Evolutionary conservation across 257 asterid genomes (phyloP), one percentile per base, ranked within the genome.

Genomic region (Solanum appendiculatum): DNA sequence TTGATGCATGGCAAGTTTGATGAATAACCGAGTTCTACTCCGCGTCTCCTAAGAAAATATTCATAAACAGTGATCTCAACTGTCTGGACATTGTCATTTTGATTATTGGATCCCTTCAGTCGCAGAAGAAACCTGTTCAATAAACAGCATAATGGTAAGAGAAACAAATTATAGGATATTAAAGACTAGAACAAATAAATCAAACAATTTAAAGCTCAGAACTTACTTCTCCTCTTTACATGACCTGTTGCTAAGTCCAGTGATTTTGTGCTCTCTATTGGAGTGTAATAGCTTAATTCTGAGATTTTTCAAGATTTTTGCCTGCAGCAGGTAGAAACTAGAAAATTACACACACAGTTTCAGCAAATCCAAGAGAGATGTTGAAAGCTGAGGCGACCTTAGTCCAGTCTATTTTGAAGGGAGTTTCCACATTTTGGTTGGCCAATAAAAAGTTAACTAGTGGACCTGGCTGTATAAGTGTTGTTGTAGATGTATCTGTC

Each of bases 141-240:
- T 23, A 63, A 25, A 39, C 74, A 27, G 34, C 73, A 73, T 39
- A 23, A 86, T n/a, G 29, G 72, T n/a, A 33, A 73, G n/a, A 33
- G 64, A 48, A 74, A 40, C 70, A 81, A 81, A 48, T 48, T 5
- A 48, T 20, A 5, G 69, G 68, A 46, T 39, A 81, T 48, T 51
- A 9, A 20, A 48, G 16, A 80, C 5, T 29, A 78, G 39, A 80
- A 81, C 20, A 48, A 48, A 29, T 81, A 31, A 48, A 81, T 63
- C 44, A 31, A 16, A 81, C 15, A 48, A 9, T 27, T 27, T 39
- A 33, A 87, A 27, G 29, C 23, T 54, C 6, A 60, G 88, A 74
- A 70, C 89, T 87, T 88, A 93, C 95, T 86, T 93, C 88, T 92
- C 88, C 86, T 92, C 92, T 77, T 89, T 89, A 87, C 96, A 93